Conservation (phyloP, 345 rosid species). For the Eucalyptus virginea region DNA sequence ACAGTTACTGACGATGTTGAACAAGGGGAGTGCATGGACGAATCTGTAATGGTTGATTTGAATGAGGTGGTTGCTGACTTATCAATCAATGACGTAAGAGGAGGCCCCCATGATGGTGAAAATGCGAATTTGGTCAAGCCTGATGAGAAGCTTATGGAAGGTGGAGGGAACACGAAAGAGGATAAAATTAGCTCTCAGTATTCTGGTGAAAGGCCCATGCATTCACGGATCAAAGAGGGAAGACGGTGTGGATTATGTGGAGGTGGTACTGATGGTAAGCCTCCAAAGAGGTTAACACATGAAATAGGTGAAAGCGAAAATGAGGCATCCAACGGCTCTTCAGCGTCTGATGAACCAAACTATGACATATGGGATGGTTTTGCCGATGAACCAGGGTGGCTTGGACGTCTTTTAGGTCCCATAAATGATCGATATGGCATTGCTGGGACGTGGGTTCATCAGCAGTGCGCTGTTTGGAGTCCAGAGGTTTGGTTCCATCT, state of each 20-base stretch:
- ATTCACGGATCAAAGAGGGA: constrained; percentile 57
- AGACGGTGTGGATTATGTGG: constrained; percentile 95
- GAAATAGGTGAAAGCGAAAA: constrained; percentile 67
- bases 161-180: constrained; percentile 6
- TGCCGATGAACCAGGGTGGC: constrained; percentile 92
- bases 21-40: neutral
- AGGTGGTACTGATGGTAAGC: constrained; percentile 91
- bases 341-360: constrained; percentile 77
- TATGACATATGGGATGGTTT: constrained; percentile 96
- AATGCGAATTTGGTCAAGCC: constrained; percentile 12
- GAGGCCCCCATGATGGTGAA: constrained; percentile 8
- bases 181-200: constrained; percentile 8
- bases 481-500: constrained; percentile 61
- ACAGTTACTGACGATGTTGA: neutral
- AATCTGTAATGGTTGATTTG: neutral
- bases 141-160: constrained; percentile 24
- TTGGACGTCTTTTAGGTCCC: constrained; percentile 91
- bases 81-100: constrained; percentile 13
- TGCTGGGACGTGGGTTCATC: constrained; percentile 99
- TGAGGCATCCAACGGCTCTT: constrained; percentile 70
- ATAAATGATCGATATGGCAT: constrained; percentile 91
- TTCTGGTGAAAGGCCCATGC: constrained; percentile 6
- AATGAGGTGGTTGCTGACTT: constrained; percentile 5
- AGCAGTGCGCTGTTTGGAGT: constrained; percentile 97
- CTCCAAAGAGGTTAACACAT: constrained; percentile 62